A percentile compares a stretch with the other conserved stretches of the same genome.
phyloP scores from a whole-genome alignment of 2,329 filamentous ascomycete species.

The Allantophomopsis lycopodina region DNA sequence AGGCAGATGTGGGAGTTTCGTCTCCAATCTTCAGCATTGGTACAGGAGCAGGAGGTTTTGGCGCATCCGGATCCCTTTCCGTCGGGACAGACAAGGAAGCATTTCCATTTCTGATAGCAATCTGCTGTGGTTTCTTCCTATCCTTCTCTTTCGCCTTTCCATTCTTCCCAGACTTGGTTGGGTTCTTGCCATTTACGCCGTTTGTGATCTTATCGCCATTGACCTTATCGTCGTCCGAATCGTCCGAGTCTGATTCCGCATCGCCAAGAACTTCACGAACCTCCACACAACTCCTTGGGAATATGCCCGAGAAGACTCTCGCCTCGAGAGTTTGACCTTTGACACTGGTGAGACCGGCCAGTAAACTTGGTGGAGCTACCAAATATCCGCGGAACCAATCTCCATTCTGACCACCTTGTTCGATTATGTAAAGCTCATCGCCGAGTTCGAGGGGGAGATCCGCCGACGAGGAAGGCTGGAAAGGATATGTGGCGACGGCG shows the following conservation, averaged over 20 bases:
- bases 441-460: conserved; percentile 95
- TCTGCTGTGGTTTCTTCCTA: conserved; percentile 8
- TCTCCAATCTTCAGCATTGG: conserved; percentile 97
- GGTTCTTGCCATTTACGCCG: background rate
- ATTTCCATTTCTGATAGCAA: conserved; percentile 11
- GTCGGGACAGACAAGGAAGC: conserved; percentile 21
- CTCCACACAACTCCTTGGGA: conserved; percentile 88
- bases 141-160: conserved; percentile 3
- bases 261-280: conserved; percentile 85
- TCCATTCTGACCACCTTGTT: conserved; percentile 74
- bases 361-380: conserved; percentile 81
- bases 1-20: conserved; percentile 78
- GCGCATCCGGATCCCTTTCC: conserved; percentile 48
- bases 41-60: conserved; percentile 79
- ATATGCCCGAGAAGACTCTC: conserved; percentile 96
- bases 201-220: conserved; percentile 4
- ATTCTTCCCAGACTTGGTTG: background rate
- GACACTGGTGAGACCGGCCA: conserved; percentile 80
- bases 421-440: conserved; percentile 97
- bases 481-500: conserved; percentile 91
- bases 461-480: conserved; percentile 71
- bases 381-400: conserved; percentile 94
- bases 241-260: conserved; percentile 35
- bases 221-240: conserved; percentile 20
- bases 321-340: conserved; percentile 91